Evolutionary conservation across 176 grass and related monocot species (phyloP), one percentile per base, ranked within the genome.

Genomic region (Bonia amplexicaulis): DNA sequence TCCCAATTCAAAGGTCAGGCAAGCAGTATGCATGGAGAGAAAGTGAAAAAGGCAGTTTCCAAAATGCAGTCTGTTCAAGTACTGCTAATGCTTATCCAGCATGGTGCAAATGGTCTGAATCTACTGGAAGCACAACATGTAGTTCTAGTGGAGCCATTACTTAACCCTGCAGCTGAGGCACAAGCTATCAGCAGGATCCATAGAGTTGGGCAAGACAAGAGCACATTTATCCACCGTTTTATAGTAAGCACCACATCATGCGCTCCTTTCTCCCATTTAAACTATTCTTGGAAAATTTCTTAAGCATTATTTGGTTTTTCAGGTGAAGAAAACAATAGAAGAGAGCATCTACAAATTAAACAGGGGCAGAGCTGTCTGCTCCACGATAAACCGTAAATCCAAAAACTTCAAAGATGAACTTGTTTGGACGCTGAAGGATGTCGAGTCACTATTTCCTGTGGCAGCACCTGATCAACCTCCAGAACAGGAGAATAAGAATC

Each of bases 81-180:
- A 54, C 81, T 98, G 35, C 75, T 98, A 87, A 98, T 98, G 96
- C 91, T 95, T 80, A 90, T 95, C 52, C 89, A 93, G 62, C 93
- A 98, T 73, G 96, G 96, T 8, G 93, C 96, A 40, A 98, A 95
- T 55, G 93, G 96, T 84, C 93, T 98, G 70, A 98, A 98, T 93
- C 92, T 98, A n/a, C 82, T 98, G 25, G 96, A 98, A 93, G 96
- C 93, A 77, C 96, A 93, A 47, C 93, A 98, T 86, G 93, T 98
- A 69, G 91, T 98, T 84, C 77, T 98, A 53, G 61, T 95, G 46
- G 96, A 98, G 51, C 93, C 93, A 73, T 89, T 98, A 61, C 68
- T 98, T 44, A 98, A 98, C 73, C 93, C 96, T 80, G 90, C 91
- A 8, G 91, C 91, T 44, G 96, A 98, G 82, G 93, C 93, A 51